phyloP scores from a whole-genome alignment of 495 filamentous ascomycete species.

The Penicillium cinerascens region DNA sequence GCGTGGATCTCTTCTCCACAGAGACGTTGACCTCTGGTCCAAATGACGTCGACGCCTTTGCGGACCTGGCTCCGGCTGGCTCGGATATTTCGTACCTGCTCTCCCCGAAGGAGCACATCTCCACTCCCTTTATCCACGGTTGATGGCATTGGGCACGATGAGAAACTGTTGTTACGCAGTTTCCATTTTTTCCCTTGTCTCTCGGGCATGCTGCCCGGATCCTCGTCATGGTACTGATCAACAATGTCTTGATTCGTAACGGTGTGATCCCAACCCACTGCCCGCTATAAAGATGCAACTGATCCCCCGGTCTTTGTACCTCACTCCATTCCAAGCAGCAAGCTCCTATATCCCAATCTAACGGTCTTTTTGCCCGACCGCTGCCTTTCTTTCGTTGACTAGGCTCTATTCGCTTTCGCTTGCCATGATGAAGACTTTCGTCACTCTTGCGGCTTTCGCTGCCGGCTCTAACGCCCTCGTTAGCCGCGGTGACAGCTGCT shows the following conservation, averaged over 20 bases:
- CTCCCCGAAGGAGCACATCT: slow-evolving; percentile 1
- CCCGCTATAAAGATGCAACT: slow-evolving; percentile 17
- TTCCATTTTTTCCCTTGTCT: slow-evolving; percentile 13
- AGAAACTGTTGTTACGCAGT: background rate
- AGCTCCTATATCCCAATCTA: background rate
- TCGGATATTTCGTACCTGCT: slow-evolving; percentile 12
- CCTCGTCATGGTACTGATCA: background rate
- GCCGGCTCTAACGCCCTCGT: slow-evolving; percentile 41
- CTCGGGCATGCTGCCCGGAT: slow-evolving; percentile 11
- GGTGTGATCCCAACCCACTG: slow-evolving; percentile 2
- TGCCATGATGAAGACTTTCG: slow-evolving; percentile 32
- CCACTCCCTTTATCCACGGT: slow-evolving; percentile 7
- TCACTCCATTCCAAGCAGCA: background rate
- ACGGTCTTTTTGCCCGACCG: background rate
- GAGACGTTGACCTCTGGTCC: slow-evolving; percentile 1
- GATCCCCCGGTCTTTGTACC: background rate
- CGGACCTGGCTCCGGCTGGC: slow-evolving; percentile 23
- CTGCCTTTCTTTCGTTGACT: slow-evolving; percentile 13
- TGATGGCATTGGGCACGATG: slow-evolving; percentile 6
- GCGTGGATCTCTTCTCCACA: slow-evolving; percentile 14
- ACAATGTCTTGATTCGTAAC: slow-evolving; percentile 17
- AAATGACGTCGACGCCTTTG: slow-evolving; percentile 19
- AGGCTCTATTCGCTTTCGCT: background rate
- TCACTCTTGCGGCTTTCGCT: slow-evolving; percentile 36
- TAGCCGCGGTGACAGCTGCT: slow-evolving; percentile 39